Conservation (phyloP, 129 eudicot species). For the Deinandra increscens region DNA sequence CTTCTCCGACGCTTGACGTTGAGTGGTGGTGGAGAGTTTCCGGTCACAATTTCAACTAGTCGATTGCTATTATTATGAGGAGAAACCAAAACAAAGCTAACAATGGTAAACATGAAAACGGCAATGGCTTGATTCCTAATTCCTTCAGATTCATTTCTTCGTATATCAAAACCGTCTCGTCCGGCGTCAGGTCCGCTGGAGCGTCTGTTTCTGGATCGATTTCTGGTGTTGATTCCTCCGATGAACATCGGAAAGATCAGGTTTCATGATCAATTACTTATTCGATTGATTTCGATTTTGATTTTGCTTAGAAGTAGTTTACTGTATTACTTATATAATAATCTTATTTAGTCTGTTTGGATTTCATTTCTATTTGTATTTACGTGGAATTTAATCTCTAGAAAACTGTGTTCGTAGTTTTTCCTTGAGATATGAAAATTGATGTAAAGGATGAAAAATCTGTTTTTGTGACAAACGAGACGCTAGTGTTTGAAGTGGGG, state of each 20-base stretch:
- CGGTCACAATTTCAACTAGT: constrained; percentile 19
- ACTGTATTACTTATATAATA: not conserved
- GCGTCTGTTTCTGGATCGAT: constrained; percentile 64
- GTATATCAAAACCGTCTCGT: constrained; percentile 64
- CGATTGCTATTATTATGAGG: constrained; percentile 47
- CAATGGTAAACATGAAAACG: constrained; percentile 28
- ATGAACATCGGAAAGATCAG: constrained; percentile 65
- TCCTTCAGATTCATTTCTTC: constrained; percentile 62
- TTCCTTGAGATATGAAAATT: not conserved
- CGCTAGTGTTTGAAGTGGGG: constrained; percentile 1
- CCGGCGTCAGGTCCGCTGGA: constrained; percentile 64
- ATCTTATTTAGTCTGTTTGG: not conserved
- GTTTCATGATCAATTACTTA: constrained; percentile 27
- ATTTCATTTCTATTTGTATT: not conserved
- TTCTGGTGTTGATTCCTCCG: constrained; percentile 45
- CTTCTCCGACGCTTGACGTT: constrained; percentile 39
- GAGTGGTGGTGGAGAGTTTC: constrained; percentile 30
- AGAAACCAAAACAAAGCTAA: constrained; percentile 39
- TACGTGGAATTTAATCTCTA: not conserved
- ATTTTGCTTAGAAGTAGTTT: not conserved
- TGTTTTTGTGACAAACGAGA: constrained; percentile 13
- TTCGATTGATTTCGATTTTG: constrained; percentile 13
- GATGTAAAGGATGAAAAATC: not conserved
- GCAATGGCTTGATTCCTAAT: constrained; percentile 55
- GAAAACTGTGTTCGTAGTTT: not conserved